These are phyloP conservation scores for Helianthus annuus DNA, from an alignment of 129 eudicot species.

Conservation along the genomic window DNA sequence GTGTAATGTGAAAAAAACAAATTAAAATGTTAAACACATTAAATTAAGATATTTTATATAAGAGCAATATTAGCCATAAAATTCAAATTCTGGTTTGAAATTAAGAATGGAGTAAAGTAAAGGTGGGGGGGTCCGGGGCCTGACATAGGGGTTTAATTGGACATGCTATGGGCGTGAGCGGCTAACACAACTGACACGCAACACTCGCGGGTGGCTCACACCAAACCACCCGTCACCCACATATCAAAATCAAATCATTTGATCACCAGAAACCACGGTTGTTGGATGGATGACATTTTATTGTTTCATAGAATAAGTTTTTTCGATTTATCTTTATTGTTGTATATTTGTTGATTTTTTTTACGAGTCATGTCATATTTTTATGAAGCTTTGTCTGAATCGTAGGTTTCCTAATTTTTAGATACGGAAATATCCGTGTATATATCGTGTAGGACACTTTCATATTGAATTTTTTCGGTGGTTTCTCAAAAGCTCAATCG, in stretches of 20 bases:
- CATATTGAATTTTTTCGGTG: too few species aligned
- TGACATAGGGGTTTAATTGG: constrained; percentile 13
- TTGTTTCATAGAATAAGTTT: neutral
- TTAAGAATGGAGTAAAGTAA: neutral
- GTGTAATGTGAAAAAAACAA: neutral
- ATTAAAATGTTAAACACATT: neutral
- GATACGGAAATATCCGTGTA: too few species aligned
- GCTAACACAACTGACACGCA: constrained; percentile 40
- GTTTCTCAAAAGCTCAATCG: too few species aligned
- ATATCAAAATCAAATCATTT: constrained; percentile 13
- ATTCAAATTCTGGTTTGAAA: neutral
- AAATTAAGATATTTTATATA: neutral
- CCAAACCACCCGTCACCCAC: constrained; percentile 17
- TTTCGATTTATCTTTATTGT: neutral
- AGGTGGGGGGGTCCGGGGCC: neutral
- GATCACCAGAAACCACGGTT: constrained; percentile 15
- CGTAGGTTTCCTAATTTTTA: neutral
- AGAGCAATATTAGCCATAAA: neutral
- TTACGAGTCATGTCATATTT: neutral
- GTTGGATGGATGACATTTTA: neutral
- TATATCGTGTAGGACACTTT: too few species aligned
- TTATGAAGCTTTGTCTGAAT: neutral
- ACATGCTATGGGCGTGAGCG: constrained; percentile 33
- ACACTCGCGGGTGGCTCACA: constrained; percentile 21
- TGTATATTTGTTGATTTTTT: neutral